Evolutionary conservation across 148 eudicot genomes (phyloP), one percentile per base, ranked within the genome.

Genomic region (Chenopodium formosanum): DNA sequence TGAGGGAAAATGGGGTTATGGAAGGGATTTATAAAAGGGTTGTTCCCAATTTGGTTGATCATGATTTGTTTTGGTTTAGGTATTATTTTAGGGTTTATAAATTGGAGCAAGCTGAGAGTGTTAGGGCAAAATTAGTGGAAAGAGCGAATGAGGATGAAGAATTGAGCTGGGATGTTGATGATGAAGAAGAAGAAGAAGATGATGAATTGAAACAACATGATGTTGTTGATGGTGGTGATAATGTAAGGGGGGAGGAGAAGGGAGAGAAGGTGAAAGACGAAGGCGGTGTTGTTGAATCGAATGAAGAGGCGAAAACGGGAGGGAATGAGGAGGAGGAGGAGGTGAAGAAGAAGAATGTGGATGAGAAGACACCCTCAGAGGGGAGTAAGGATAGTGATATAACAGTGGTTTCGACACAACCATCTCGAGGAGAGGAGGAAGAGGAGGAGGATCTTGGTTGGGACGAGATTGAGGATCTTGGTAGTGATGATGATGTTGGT

Each of bases 381-480:
- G 92, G 62, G 62, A 78, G 89, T 53, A 85, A 88, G 84, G 88
- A 91, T 25, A 87, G 89, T 86, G 97, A 90, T 70, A 75, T 88
- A 40, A 89, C 97, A 2, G 84, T 89, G 69, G 88, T 92, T 32
- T 89, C 93, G 3, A 90, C 86, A 70, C 92, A 89, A 82, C 86
- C 85, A 1, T 86, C 83, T 37, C 70, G 52, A 7, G 91, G 85
- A 64, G 97, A 88, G 74, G 97, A 89, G 75, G 97, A 92, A 31
- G 93, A 86, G 73, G 95, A 89, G 75, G 97, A 92, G 48, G 98
- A 93, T 67, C 81, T 91, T 78, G 97, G 87, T 3, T 94, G 97
- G 98, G 98, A 94, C 82, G 98, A 93, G 84, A 94, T 94, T 83
- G 97, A 91, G 80, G 95, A 94, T 83, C 74, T 91, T 65, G 95